These are phyloP conservation scores for Cladosporium sp. DNA, from an alignment of 2,329 filamentous ascomycete species.

Conservation along the genomic window DNA sequence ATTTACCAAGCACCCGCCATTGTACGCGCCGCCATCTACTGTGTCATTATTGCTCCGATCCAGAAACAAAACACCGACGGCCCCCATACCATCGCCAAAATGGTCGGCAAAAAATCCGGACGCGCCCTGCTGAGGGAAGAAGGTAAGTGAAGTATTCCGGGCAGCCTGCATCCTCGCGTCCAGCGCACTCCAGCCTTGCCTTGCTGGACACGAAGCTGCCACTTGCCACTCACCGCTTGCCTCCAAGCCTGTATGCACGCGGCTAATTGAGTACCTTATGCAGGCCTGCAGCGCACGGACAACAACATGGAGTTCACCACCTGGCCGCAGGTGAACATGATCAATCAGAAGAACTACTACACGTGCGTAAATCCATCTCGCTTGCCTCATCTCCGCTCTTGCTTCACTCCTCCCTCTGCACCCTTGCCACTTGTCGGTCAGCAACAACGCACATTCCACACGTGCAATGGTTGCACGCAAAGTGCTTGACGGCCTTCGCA, in stretches of 20 bases:
- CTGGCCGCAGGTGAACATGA: constrained; percentile 89
- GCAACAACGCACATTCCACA: background rate
- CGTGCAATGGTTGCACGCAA: constrained; percentile 34
- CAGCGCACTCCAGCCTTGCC: constrained; percentile 7
- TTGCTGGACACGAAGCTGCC: background rate
- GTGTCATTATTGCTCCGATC: background rate
- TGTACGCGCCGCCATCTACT: constrained; percentile 6
- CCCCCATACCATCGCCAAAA: constrained; percentile 37
- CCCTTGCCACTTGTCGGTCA: background rate
- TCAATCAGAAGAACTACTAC: constrained; percentile 99
- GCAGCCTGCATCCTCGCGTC: background rate
- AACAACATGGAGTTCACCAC: constrained; percentile 96
- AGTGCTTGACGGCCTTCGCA: constrained; percentile 33
- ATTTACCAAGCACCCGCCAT: background rate
- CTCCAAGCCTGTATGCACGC: constrained; percentile 18
- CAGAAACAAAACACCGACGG: background rate
- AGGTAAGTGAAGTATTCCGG: constrained; percentile 38
- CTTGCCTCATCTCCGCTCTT: background rate
- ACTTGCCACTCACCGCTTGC: constrained; percentile 19
- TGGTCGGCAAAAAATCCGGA: constrained; percentile 68
- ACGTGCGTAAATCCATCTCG: constrained; percentile 61
- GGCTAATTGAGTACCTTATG: constrained; percentile 19
- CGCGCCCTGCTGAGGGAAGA: constrained; percentile 63
- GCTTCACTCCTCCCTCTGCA: background rate
- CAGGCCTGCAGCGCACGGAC: constrained; percentile 92